phyloP scores from a whole-genome alignment of 257 asterid genomes.

The Jacaranda copaia region DNA sequence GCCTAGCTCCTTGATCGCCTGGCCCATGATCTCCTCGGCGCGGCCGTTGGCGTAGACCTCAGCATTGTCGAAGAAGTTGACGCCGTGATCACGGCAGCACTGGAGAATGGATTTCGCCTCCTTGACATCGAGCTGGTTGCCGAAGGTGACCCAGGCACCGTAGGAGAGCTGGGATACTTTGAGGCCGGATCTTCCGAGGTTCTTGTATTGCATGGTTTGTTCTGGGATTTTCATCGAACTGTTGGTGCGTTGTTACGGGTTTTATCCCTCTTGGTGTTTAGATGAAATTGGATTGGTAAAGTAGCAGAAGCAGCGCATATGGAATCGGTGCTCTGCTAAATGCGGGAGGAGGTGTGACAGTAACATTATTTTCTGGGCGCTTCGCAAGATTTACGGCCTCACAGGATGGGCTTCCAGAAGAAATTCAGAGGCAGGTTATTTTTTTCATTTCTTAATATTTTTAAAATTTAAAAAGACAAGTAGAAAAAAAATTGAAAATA shows the following conservation, averaged over 20 bases:
- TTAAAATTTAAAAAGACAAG: too few species aligned
- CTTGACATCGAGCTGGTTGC: slow-evolving; percentile 93
- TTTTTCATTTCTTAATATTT: too few species aligned
- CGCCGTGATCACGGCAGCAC: slow-evolving; percentile 91
- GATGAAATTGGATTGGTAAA: neutral
- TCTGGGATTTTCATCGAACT: slow-evolving; percentile 57
- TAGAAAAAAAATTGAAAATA: too few species aligned
- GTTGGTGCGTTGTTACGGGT: slow-evolving; percentile 25
- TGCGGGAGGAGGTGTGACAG: neutral
- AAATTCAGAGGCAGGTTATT: too few species aligned
- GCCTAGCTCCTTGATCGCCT: slow-evolving; percentile 92
- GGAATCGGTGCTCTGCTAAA: neutral
- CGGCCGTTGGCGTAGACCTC: slow-evolving; percentile 99
- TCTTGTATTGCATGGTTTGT: slow-evolving; percentile 83
- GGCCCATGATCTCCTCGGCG: slow-evolving; percentile 99
- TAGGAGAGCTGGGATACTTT: slow-evolving; percentile 89
- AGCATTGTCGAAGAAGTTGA: slow-evolving; percentile 95
- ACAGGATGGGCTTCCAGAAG: too few species aligned
- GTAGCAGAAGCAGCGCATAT: neutral
- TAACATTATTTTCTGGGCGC: neutral
- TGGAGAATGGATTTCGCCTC: slow-evolving; percentile 95
- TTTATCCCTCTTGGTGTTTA: neutral
- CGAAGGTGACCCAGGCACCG: slow-evolving; percentile 99
- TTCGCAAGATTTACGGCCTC: neutral
- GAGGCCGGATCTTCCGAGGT: slow-evolving; percentile 94